Percentiles rank a stretch among this genome's conserved stretches.
phyloP scores from a whole-genome alignment of 2,329 filamentous ascomycete species.

The Uncinocarpus reesii region DNA sequence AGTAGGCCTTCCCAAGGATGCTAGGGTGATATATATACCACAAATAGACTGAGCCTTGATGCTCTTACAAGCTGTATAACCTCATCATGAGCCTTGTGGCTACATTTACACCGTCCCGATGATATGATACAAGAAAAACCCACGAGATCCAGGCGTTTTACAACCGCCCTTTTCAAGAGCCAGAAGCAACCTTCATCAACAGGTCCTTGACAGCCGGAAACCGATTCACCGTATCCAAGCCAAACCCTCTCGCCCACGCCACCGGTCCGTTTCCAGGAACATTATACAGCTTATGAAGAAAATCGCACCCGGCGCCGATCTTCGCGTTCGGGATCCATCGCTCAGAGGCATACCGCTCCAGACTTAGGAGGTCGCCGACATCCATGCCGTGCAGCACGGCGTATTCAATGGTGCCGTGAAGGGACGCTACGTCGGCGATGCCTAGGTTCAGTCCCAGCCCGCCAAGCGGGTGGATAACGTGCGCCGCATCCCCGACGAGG shows the following conservation, averaged over 20 bases:
- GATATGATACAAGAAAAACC: too few relatives aligned
- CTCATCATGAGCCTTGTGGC: too few relatives aligned
- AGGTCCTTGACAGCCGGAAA: constrained; percentile 68
- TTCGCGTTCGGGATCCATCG: constrained; percentile 72
- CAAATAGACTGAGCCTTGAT: too few relatives aligned
- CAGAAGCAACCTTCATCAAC: constrained; percentile 59
- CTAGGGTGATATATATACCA: too few relatives aligned
- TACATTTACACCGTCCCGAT: too few relatives aligned
- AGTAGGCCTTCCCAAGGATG: too few relatives aligned
- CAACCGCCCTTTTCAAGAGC: neutral
- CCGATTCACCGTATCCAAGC: constrained; percentile 64
- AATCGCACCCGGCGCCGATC: constrained; percentile 71
- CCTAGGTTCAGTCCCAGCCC: constrained; percentile 93
- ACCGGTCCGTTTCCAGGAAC: constrained; percentile 62
- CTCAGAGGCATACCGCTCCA: constrained; percentile 72
- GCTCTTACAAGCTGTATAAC: too few relatives aligned
- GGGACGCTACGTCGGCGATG: constrained; percentile 73
- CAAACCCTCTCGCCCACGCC: constrained; percentile 66
- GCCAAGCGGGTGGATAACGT: constrained; percentile 87
- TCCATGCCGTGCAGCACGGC: constrained; percentile 78
- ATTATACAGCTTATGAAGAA: constrained; percentile 87
- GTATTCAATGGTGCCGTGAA: constrained; percentile 63
- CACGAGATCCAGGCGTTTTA: too few relatives aligned
- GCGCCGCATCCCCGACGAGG: constrained; percentile 85
- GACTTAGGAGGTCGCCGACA: constrained; percentile 63